phyloP scores from a whole-genome alignment of 1,284 basidiomycete genomes.

The Ceratobasidium sp. region DNA sequence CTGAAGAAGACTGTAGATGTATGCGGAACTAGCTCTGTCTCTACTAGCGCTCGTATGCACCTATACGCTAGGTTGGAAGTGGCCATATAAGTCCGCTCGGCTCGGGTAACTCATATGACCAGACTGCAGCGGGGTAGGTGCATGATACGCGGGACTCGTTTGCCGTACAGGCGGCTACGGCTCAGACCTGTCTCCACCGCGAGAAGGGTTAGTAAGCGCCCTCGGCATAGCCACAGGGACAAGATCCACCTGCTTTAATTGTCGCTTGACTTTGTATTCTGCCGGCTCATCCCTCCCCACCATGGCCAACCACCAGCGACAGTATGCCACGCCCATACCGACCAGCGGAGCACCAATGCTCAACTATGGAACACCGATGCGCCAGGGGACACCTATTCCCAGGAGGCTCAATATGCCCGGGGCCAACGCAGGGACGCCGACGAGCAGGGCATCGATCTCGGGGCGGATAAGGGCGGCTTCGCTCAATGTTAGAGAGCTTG shows the following conservation, averaged over 20 bases:
- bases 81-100: slow-evolving; percentile 6
- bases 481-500: slow-evolving; percentile 20
- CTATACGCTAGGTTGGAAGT: neutral
- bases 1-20: neutral
- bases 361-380: slow-evolving; percentile 20
- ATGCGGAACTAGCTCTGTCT: neutral
- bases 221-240: slow-evolving; percentile 1
- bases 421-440: slow-evolving; percentile 2
- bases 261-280: slow-evolving; percentile 17
- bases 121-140: slow-evolving; percentile 12
- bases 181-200: slow-evolving; percentile 39
- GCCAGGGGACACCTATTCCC: slow-evolving; percentile 18
- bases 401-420: slow-evolving; percentile 5
- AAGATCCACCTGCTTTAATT: slow-evolving; percentile 5
- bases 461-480: slow-evolving; percentile 37
- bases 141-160: slow-evolving; percentile 28
- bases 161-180: slow-evolving; percentile 35
- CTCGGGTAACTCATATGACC: slow-evolving; percentile 28
- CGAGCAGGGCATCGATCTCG: slow-evolving; percentile 25
- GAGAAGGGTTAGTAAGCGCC: slow-evolving; percentile 16
- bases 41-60: neutral
- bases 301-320: slow-evolving; percentile 23
- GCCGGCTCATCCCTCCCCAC: slow-evolving; percentile 6
- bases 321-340: slow-evolving; percentile 14
- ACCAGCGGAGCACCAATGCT: slow-evolving; percentile 14